These are phyloP conservation scores for Candida dendrica DNA, from an alignment of 805 yeast genomes.

Conservation along the genomic window DNA sequence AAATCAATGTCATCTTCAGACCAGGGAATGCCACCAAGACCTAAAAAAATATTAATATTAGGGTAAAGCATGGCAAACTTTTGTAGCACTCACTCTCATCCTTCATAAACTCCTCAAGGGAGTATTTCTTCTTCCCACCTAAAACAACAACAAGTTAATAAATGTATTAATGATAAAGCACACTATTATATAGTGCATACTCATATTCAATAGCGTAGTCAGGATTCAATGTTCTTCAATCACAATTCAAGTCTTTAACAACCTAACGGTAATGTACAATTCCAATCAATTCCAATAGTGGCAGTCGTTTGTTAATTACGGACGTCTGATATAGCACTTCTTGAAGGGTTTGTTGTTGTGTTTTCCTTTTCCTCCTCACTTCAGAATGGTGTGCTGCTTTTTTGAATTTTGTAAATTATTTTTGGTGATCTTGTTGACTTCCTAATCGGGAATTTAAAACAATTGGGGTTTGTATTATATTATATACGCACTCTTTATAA, in stretches of 20 bases:
- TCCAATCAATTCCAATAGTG: neutral
- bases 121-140: neutral
- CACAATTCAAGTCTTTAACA: neutral
- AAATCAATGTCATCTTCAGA: slow-evolving; percentile 67
- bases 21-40: slow-evolving; percentile 44
- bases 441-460: neutral
- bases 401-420: neutral
- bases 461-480: no score
- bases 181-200: no score
- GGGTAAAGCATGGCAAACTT: no score
- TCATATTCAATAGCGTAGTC: no score
- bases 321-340: no score
- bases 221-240: no score
- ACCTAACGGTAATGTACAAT: no score
- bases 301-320: no score
- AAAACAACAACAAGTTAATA: neutral
- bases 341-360: neutral
- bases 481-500: no score
- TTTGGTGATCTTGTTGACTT: neutral
- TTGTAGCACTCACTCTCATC: neutral
- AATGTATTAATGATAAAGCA: neutral
- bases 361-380: neutral
- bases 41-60: no score
- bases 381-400: neutral
- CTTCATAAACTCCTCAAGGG: neutral